A percentile compares a stretch with the other conserved stretches of the same genome.
Evolutionary conservation across 2,329 filamentous ascomycete species (phyloP).

Genomic region (Diplodia intermedia): DNA sequence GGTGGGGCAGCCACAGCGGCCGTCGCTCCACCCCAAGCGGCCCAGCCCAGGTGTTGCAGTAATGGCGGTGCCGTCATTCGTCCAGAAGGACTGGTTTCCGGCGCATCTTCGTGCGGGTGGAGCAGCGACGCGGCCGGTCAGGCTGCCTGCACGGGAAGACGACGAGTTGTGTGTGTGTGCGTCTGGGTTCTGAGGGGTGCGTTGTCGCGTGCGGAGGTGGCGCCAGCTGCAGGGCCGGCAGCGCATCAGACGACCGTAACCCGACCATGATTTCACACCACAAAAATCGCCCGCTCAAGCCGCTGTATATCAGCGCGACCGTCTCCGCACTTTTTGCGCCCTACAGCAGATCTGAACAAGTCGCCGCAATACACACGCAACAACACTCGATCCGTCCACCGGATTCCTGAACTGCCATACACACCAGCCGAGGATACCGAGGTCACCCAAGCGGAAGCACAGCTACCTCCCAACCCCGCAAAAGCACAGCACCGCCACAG

Average conservation of each 20-base stretch:
- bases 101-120: conserved; percentile 16
- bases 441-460: neutral
- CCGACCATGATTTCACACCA: conserved; percentile 18
- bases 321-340: conserved; percentile 9
- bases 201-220: conserved; percentile 26
- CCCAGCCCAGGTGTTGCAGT: neutral
- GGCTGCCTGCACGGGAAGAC: neutral
- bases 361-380: no score
- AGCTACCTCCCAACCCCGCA: neutral
- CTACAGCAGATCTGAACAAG: conserved; percentile 6
- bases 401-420: neutral
- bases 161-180: neutral
- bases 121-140: neutral
- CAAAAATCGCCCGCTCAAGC: neutral
- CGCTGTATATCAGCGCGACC: conserved; percentile 17
- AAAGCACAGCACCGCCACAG: conserved; percentile 16
- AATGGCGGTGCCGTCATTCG: conserved; percentile 1
- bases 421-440: conserved; percentile 3
- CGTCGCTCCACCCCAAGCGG: conserved; percentile 4
- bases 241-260: conserved; percentile 25
- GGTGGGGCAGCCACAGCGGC: conserved; percentile 11
- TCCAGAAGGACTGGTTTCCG: neutral
- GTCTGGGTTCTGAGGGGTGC: conserved; percentile 5
- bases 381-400: neutral
- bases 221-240: conserved; percentile 3